Evolutionary conservation across 2,329 filamentous ascomycete species (phyloP).

Genomic region (Chaetomium sp.): DNA sequence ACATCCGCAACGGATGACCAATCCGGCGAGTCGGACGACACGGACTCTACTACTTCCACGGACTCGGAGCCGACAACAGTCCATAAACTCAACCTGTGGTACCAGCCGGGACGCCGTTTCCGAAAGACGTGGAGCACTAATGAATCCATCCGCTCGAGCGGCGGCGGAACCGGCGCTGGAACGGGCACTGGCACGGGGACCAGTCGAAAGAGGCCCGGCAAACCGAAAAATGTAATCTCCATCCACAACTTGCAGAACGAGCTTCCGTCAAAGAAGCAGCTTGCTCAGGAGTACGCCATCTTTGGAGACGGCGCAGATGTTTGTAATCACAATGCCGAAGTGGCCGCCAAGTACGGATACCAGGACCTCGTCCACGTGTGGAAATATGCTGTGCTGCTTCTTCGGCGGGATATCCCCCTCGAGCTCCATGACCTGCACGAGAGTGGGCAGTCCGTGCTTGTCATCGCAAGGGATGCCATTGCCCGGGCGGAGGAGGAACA

Average conservation of each 20-base stretch:
- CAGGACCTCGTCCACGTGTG: slow-evolving; percentile 74
- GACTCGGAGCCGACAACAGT: slow-evolving; percentile 59
- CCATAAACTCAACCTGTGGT: slow-evolving; percentile 52
- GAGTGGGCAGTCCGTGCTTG: slow-evolving; percentile 54
- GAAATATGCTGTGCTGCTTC: slow-evolving; percentile 70
- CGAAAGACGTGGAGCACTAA: slow-evolving; percentile 51
- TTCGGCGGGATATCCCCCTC: slow-evolving; percentile 70
- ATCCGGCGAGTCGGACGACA: slow-evolving; percentile 43
- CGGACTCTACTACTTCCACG: slow-evolving; percentile 47
- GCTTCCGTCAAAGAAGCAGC: slow-evolving; percentile 69
- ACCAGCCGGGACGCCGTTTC: slow-evolving; percentile 45
- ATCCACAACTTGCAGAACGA: slow-evolving; percentile 64
- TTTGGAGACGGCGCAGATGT: slow-evolving; percentile 77
- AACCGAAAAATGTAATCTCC: slow-evolving; percentile 62
- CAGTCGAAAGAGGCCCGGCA: slow-evolving; percentile 41
- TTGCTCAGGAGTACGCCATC: slow-evolving; percentile 75
- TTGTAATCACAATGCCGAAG: slow-evolving; percentile 74
- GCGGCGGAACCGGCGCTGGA: slow-evolving; percentile 51
- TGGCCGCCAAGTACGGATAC: slow-evolving; percentile 66
- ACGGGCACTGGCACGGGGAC: slow-evolving; percentile 51
- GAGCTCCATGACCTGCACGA: slow-evolving; percentile 50
- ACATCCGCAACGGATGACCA: slow-evolving; percentile 46
- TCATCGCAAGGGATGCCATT: slow-evolving; percentile 60
- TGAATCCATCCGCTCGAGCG: slow-evolving; percentile 53
- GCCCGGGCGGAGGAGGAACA: slow-evolving; percentile 32